Evolutionary conservation across 306 rosid genomes (phyloP).

Genomic region (Mimosa pudica): DNA sequence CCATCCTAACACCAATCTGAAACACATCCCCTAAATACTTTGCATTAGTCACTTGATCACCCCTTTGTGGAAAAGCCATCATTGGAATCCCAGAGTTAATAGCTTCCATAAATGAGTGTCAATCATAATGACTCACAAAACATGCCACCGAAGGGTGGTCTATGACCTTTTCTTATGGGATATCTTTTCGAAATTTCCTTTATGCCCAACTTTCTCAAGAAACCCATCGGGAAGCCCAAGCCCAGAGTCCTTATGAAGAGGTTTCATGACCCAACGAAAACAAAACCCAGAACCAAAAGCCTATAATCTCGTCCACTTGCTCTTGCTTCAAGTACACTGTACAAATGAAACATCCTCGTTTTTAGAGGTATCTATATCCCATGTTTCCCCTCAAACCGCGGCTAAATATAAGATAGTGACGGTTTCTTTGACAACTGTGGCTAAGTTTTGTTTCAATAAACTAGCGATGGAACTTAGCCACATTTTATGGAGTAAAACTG

Average conservation of each 20-base stretch:
- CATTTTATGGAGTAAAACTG: no score
- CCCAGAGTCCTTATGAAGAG: slow-evolving; percentile 20
- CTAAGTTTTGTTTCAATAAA: no score
- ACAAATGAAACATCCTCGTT: slow-evolving; percentile 32
- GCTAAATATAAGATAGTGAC: no score
- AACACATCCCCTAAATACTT: slow-evolving; percentile 50
- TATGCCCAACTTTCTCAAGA: slow-evolving; percentile 40
- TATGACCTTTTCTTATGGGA: slow-evolving; percentile 52
- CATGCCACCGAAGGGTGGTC: slow-evolving; percentile 48
- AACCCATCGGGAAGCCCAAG: slow-evolving; percentile 39
- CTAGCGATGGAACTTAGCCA: no score
- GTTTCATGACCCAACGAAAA: slow-evolving; percentile 50
- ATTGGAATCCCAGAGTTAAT: slow-evolving; percentile 46
- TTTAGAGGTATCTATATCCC: no score
- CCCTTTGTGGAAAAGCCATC: slow-evolving; percentile 57
- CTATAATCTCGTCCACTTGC: slow-evolving; percentile 49
- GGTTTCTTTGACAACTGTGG: no score
- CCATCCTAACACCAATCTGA: slow-evolving; percentile 42
- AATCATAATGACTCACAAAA: slow-evolving; percentile 54
- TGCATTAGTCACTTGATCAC: slow-evolving; percentile 58
- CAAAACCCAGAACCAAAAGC: slow-evolving; percentile 40
- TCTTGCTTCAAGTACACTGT: slow-evolving; percentile 40
- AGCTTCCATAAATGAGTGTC: slow-evolving; percentile 56
- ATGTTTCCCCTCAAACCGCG: no score
- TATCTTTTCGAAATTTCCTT: slow-evolving; percentile 51